Percentiles rank a stretch among this genome's conserved stretches.
Evolutionary conservation across 1,139 yeast species (phyloP).

Genomic region (Yamadazyma dendronema): DNA sequence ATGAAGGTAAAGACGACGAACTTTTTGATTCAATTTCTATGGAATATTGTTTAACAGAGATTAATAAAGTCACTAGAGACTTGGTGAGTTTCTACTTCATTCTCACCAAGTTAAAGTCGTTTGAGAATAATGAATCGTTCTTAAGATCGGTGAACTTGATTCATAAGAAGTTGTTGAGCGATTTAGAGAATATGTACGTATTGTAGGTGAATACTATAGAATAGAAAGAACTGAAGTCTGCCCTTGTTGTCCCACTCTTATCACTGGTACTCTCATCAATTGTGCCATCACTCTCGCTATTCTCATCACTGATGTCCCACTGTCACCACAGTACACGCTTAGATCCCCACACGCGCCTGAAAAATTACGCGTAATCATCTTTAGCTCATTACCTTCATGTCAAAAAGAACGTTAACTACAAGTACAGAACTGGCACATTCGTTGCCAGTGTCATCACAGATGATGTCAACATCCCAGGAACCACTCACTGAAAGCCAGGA

Average conservation of each 20-base stretch:
- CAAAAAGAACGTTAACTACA: constrained; percentile 13
- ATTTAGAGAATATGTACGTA: constrained; percentile 5
- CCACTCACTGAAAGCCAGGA: constrained; percentile 28
- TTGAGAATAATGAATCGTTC: constrained; percentile 8
- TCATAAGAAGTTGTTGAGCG: constrained; percentile 13
- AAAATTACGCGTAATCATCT: constrained; percentile 1
- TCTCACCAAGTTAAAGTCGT: constrained; percentile 4
- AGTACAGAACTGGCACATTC: constrained; percentile 37
- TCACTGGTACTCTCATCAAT: too few species aligned
- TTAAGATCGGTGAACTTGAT: constrained; percentile 12
- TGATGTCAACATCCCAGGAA: constrained; percentile 19
- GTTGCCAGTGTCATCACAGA: constrained; percentile 44
- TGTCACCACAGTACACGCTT: too few species aligned
- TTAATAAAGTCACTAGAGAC: constrained; percentile 8
- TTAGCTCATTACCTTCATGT: constrained; percentile 10
- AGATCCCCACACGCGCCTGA: not conserved
- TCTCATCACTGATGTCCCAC: too few species aligned
- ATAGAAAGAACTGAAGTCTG: not conserved
- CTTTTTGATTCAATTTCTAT: constrained; percentile 12
- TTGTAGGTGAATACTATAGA: not conserved
- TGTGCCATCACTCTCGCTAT: too few species aligned
- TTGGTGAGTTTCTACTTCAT: constrained; percentile 10
- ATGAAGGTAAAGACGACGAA: constrained; percentile 11
- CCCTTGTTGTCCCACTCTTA: too few species aligned
- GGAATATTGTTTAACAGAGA: constrained; percentile 14